phyloP scores from a whole-genome alignment of 331 rosid genomes.

The Quercus phellos region DNA sequence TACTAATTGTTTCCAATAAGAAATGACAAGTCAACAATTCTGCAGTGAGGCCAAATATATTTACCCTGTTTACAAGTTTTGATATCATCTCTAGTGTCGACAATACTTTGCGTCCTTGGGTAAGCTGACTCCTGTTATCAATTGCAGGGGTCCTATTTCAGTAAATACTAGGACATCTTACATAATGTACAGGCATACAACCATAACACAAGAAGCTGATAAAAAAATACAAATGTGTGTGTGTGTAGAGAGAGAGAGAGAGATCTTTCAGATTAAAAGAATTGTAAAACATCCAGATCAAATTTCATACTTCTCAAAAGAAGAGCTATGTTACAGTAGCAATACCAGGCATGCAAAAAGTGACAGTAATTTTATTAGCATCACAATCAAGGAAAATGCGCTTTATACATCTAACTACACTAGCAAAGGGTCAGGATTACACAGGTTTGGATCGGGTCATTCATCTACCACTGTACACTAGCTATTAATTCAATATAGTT shows the following conservation, averaged over 20 bases:
- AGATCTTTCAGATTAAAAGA: not conserved
- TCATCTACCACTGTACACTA: not conserved
- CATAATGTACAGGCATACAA: not conserved
- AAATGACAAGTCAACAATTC: conserved; percentile 12
- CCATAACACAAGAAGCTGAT: not conserved
- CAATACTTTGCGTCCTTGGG: conserved; percentile 81
- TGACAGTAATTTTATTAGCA: not conserved
- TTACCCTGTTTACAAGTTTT: conserved; percentile 81
- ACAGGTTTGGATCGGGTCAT: not conserved
- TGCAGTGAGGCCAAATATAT: conserved; percentile 1
- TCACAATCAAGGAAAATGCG: not conserved
- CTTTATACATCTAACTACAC: not conserved
- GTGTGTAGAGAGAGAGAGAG: not conserved
- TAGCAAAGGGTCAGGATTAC: not conserved
- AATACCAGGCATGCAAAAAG: not conserved
- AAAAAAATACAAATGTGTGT: not conserved
- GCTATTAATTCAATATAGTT: not conserved
- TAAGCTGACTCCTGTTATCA: conserved; percentile 72
- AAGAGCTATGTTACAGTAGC: not conserved
- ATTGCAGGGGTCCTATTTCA: conserved; percentile 12
- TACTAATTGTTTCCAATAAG: not conserved
- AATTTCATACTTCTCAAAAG: not conserved
- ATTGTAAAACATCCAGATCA: not conserved
- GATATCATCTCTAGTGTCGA: conserved; percentile 71
- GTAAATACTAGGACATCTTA: not conserved